Evolutionary conservation across 306 rosid species (phyloP).

Genomic region (Ochetophila trinervis): DNA sequence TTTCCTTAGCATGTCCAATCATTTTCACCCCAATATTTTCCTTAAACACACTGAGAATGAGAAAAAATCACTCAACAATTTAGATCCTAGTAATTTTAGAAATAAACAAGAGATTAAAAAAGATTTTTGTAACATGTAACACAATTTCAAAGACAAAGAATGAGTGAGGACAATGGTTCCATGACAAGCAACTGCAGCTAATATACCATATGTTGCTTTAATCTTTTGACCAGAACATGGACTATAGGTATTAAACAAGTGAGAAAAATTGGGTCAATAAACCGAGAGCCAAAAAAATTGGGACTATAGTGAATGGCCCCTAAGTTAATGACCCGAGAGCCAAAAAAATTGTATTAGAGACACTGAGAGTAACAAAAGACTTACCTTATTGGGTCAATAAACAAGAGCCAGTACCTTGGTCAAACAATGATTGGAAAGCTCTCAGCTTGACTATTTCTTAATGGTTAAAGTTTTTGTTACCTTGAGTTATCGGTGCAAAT

Average conservation of each 20-base stretch:
- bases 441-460: too few relatives aligned
- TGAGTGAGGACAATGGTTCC: not conserved
- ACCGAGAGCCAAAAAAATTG: not conserved
- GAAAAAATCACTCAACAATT: not conserved
- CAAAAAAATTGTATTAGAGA: too few relatives aligned
- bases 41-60: not conserved
- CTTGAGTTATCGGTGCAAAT: too few relatives aligned
- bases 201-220: not conserved
- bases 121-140: not conserved
- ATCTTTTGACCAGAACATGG: not conserved
- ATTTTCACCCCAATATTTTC: not conserved
- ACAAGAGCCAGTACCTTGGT: too few relatives aligned
- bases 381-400: too few relatives aligned
- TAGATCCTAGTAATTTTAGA: not conserved
- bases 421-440: too few relatives aligned
- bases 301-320: conserved; percentile 1
- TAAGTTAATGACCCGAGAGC: not conserved
- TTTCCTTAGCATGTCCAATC: conserved; percentile 4
- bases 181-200: not conserved
- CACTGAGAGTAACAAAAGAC: too few relatives aligned
- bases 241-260: not conserved
- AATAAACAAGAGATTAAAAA: not conserved
- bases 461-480: too few relatives aligned
- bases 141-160: not conserved
- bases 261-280: not conserved